Evolutionary conservation across 1,284 basidiomycete genomes (phyloP).

Genomic region (Vanrija sp.): DNA sequence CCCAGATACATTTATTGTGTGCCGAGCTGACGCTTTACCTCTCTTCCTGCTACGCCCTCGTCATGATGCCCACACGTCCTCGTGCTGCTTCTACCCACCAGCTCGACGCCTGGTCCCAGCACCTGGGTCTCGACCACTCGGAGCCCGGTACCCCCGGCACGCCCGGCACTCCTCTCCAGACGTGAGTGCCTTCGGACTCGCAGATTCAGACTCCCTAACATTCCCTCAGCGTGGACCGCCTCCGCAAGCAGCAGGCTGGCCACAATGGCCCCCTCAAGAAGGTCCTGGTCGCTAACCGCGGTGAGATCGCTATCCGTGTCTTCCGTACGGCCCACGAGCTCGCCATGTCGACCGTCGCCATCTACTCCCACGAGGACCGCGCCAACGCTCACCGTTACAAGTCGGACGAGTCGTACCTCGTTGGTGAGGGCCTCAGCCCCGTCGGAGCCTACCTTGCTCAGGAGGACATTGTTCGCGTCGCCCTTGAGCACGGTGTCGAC

Average conservation of each 20-base stretch:
- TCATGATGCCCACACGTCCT: background rate
- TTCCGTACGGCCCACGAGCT: slow-evolving; percentile 98
- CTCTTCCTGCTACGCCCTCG: background rate
- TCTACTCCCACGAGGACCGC: slow-evolving; percentile 96
- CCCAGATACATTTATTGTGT: no score
- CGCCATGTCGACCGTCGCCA: slow-evolving; percentile 98
- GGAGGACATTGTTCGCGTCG: slow-evolving; percentile 93
- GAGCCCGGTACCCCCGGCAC: slow-evolving; percentile 29
- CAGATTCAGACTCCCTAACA: slow-evolving; percentile 1
- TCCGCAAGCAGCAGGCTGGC: slow-evolving; percentile 86
- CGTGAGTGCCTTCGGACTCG: slow-evolving; percentile 26
- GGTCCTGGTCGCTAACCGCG: slow-evolving; percentile 92
- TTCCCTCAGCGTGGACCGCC: slow-evolving; percentile 71
- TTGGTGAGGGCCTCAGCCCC: slow-evolving; percentile 91
- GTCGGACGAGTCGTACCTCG: slow-evolving; percentile 98
- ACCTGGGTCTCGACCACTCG: slow-evolving; percentile 36
- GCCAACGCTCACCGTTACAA: slow-evolving; percentile 97
- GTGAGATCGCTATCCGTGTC: slow-evolving; percentile 98
- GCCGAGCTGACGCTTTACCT: background rate
- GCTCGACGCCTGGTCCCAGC: slow-evolving; percentile 43
- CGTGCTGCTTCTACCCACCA: slow-evolving; percentile 16
- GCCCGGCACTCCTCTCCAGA: slow-evolving; percentile 26
- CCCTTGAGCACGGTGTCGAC: slow-evolving; percentile 94
- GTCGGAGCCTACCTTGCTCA: slow-evolving; percentile 96
- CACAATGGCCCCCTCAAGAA: slow-evolving; percentile 87